phyloP scores from a whole-genome alignment of 2,329 filamentous ascomycete genomes.

The Trichoderma sp. region DNA sequence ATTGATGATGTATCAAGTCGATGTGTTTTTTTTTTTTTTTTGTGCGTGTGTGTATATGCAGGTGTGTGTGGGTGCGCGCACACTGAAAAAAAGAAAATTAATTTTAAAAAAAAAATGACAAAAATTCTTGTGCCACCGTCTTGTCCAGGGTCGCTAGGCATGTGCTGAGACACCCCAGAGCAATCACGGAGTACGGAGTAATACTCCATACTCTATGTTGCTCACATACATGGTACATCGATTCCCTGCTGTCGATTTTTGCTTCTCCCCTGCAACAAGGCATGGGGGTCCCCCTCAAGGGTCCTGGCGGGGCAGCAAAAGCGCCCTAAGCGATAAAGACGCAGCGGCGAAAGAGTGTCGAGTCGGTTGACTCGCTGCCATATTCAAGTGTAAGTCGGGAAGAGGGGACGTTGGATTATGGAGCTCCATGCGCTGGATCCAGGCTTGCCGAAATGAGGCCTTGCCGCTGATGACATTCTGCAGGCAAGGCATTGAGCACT shows the following conservation, averaged over 20 bases:
- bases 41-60: neutral
- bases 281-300: slow-evolving; percentile 3
- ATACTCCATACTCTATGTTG: neutral
- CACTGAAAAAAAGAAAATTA: neutral
- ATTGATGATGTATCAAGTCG: neutral
- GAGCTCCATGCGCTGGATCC: neutral
- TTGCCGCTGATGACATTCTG: neutral
- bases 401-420: neutral
- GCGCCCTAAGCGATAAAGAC: slow-evolving; percentile 16
- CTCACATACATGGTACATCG: neutral
- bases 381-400: slow-evolving; percentile 2
- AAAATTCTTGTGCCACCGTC: neutral
- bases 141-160: neutral
- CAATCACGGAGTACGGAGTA: slow-evolving; percentile 13
- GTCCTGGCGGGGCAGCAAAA: slow-evolving; percentile 4
- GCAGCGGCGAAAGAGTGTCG: neutral
- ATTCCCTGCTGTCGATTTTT: neutral
- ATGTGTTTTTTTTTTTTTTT: neutral
- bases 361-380: neutral
- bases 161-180: neutral
- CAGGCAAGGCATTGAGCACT: neutral
- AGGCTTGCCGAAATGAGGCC: slow-evolving; percentile 10
- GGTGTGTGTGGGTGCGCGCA: neutral
- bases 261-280: neutral
- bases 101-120: neutral